Evolutionary conservation across 768 basidiomycete genomes (phyloP).

Genomic region (Leccinum fibrillosum): DNA sequence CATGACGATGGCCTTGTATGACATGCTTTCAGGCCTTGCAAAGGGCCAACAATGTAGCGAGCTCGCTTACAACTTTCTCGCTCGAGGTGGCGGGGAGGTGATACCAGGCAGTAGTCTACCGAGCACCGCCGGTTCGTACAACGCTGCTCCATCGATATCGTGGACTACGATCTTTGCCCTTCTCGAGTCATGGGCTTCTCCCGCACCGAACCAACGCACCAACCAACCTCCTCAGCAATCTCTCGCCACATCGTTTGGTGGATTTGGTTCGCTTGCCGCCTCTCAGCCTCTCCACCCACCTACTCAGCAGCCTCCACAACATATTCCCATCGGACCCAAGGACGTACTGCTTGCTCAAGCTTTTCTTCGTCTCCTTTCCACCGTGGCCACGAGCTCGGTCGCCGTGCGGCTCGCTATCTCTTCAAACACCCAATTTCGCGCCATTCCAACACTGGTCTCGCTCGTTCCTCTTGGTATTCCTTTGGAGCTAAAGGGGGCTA

Average conservation of each 20-base stretch:
- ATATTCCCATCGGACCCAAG: conserved; percentile 52
- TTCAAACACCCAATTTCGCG: conserved; percentile 74
- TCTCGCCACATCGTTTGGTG: conserved; percentile 29
- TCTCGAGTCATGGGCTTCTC: conserved; percentile 70
- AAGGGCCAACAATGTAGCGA: conserved; percentile 85
- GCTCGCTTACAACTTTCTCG: conserved; percentile 86
- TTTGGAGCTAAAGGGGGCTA: conserved; percentile 83
- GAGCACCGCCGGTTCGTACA: conserved; percentile 31
- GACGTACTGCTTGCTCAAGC: conserved; percentile 78
- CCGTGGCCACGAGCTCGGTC: conserved; percentile 71
- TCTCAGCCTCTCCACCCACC: conserved; percentile 30
- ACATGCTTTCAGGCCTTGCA: conserved; percentile 83
- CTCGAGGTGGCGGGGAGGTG: conserved; percentile 68
- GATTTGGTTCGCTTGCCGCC: conserved; percentile 28
- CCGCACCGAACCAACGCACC: conserved; percentile 45
- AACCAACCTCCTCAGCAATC: conserved; percentile 44
- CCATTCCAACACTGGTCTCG: conserved; percentile 74
- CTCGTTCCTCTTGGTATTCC: conserved; percentile 80
- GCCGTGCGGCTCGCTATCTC: conserved; percentile 77
- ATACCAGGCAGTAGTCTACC: conserved; percentile 57
- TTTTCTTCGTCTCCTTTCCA: conserved; percentile 76
- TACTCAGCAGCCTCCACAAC: conserved; percentile 39
- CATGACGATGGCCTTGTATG: conserved; percentile 78
- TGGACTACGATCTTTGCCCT: conserved; percentile 76
- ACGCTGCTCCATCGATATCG: conserved; percentile 58